Base-by-base conservation (phyloP, 441 rosid species). In the Flueggea neowawraea region DNA sequence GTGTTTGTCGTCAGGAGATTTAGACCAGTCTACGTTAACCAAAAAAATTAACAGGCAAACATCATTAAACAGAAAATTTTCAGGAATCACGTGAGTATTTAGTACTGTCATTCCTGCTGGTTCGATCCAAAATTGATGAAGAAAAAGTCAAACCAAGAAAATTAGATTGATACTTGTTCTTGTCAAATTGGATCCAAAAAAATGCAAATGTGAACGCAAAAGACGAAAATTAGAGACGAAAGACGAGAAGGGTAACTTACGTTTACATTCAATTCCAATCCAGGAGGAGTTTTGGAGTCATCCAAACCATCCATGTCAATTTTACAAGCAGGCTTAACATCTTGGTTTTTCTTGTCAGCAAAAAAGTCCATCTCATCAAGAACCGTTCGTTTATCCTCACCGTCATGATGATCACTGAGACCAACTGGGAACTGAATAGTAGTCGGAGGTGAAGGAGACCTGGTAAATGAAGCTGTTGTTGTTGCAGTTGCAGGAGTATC, bases 1-100 rank as follows among this genome's bases (percentile, higher is more conserved):
- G 82, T 66, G 58, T 88, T 84, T 12, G 88, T 79, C 8, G 88
- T 95, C 13, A 79, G 84, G 72, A 91, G 96, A 68, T 78, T 83
- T 81, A 91, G 84, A 12, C 97, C 91, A 51, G 91, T 95, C 99
- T 91, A 58, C 39, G 45, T 11, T 22, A 51, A 55, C 12, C 2
- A 32, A 31, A 31, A 44, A 16, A 31, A 54, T 32, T n/a, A 15
- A 39, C 31, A 44, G 51, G 4, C 15, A 4, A 15, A 22, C 16
- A 17, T 60, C 54, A 31, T 13, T n/a, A 16, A 12, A 16, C 3
- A 36, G 3, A n/a, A 5, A 9, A 47, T 48, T 16, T 9, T 16
- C 28, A 22, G 2, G 28, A 22, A 22, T 22, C 28, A 22, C 28
- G 28, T 22, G 28, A 22, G 28, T 22, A 22, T 22, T 22, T 22